phyloP scores from a whole-genome alignment of 306 rosid genomes.

The Dalbergia oliveri region DNA sequence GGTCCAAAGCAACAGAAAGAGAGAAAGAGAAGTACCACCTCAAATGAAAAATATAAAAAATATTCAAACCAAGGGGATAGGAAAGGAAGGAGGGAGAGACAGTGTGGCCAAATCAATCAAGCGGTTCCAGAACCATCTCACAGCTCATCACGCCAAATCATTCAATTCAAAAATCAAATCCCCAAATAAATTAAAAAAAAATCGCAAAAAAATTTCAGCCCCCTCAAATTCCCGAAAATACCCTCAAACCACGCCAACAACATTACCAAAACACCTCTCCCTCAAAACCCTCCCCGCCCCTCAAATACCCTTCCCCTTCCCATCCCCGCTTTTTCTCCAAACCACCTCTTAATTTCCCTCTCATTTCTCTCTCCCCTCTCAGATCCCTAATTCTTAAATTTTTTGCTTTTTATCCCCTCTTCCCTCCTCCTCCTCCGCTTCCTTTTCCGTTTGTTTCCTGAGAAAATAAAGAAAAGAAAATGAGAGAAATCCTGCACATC shows the following conservation, averaged over 20 bases:
- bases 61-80: not conserved
- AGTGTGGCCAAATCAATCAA: not conserved
- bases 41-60: too few relatives aligned
- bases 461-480: constrained; percentile 15
- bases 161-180: not conserved
- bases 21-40: not conserved
- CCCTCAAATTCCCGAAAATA: not conserved
- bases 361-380: not conserved
- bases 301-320: not conserved
- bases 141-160: not conserved
- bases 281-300: not conserved
- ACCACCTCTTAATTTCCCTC: not conserved
- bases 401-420: too few relatives aligned
- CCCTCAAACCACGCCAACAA: not conserved
- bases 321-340: not conserved
- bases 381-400: too few relatives aligned
- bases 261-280: not conserved
- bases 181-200: too few relatives aligned
- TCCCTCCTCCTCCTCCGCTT: not conserved
- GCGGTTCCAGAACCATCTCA: not conserved
- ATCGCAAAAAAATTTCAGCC: too few relatives aligned
- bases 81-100: not conserved
- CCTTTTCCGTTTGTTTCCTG: not conserved
- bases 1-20: not conserved
- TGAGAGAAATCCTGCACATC: constrained; percentile 66